Base-by-base conservation (phyloP, 1,284 basidiomycete genomes). In the Rhodotorula sp. region DNA sequence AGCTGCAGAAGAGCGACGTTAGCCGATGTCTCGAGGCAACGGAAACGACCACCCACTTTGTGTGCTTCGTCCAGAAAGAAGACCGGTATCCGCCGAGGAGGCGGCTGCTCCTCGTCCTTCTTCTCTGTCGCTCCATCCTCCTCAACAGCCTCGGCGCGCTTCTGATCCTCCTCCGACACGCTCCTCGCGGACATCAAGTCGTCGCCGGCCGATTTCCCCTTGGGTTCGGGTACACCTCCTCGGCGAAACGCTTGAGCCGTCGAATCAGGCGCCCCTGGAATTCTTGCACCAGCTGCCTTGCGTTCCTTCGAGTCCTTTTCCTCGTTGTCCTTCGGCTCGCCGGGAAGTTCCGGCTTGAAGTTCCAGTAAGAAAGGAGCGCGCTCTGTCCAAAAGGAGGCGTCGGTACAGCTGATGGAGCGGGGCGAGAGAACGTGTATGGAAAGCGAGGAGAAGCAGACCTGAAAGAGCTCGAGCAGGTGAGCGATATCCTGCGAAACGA, bases 21-120 rank as follows among this genome's bases (percentile, higher is more conserved):
- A n/a, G 46, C 22, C n/a, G 22, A 17, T 11, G 27, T 10, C 1
- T 39, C 47, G 49, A 20, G 15, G 2, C 10, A 10, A 19, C 8
- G 1, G 10, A 48, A 17, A 17, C 17, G 13, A 20, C 17, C 2
- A 17, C 63, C 30, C 19, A 90, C 80, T 77, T 88, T 89, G 78
- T 91, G 90, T 1, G 90, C 89, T 78, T 91, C 90, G 74, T 91
- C 90, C 68, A 92, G 86, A 78, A 91, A 89, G 67, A 91, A 84
- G 11, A 90, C 88, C 0, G 89, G 90, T 78, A 90, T 87, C 79
- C 86, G 89, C 82, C 90, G 91, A 72, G 79, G 68, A 73, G 78
- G 75, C 75, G 78, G 71, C 54, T 78, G 76, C 65, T 77, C 73
- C 52, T 66, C 73, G 9, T 20, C n/a, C 9, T 34, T 46, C 17